Evolutionary conservation across 1,139 yeast species (phyloP).

Genomic region (Petasospora fabianii): DNA sequence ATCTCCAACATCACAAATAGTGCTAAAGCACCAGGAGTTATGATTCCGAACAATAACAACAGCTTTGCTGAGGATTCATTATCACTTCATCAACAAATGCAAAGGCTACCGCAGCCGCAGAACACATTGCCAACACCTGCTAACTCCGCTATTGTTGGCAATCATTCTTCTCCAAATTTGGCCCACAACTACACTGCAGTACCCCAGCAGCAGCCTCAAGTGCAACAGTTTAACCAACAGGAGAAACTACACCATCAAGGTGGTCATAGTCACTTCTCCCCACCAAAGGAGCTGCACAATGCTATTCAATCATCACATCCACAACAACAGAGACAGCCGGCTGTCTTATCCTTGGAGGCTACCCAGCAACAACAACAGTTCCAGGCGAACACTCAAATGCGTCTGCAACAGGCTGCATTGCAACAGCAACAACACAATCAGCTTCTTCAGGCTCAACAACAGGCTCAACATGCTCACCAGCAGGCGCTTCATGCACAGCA

Average conservation of each 20-base stretch:
- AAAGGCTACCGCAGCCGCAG: too few relatives aligned
- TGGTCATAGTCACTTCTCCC: conserved; percentile 2
- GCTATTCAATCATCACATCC: not conserved
- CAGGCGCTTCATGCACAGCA: conserved; percentile 1
- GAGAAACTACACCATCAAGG: not conserved
- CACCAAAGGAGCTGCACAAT: conserved; percentile 1
- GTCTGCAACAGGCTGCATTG: conserved; percentile 12
- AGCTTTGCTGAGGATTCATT: too few relatives aligned
- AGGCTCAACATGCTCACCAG: conserved; percentile 5
- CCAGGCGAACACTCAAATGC: conserved; percentile 9
- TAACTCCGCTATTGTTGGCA: conserved; percentile 11
- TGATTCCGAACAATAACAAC: conserved; percentile 6
- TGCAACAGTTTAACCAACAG: not conserved
- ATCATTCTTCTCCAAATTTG: conserved; percentile 10
- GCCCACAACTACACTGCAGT: conserved; percentile 1
- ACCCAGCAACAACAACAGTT: conserved; percentile 7
- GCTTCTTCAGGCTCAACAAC: not conserved
- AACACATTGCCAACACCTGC: conserved; percentile 15
- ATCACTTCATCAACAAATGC: too few relatives aligned
- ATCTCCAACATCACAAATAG: not conserved
- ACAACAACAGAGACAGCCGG: conserved; percentile 6
- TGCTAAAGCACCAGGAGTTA: conserved; percentile 2
- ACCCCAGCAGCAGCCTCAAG: conserved; percentile 2
- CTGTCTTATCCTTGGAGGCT: conserved; percentile 4
- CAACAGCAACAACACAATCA: conserved; percentile 12